Base-by-base conservation (phyloP, 345 rosid species). In the Raphanus sativus region DNA sequence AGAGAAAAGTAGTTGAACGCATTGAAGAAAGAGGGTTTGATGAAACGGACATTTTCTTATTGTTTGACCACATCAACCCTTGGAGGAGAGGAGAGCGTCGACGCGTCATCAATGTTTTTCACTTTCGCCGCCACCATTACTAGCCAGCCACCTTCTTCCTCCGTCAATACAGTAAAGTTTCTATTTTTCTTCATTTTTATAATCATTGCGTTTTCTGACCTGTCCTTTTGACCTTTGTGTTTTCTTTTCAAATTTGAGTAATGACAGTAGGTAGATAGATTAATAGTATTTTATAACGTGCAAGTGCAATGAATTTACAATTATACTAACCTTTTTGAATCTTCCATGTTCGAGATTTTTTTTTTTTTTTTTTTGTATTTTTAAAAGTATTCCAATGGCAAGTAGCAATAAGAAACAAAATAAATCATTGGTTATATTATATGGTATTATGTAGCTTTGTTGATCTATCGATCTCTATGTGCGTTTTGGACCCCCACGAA, bases 51-150 rank as follows among this genome's bases (percentile, higher is more conserved):
- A 48, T n/a, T 58, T 77, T 65, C 62, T 58, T 13, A 40, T 50
- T 38, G 54, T 32, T 77, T 77, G 81, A 77, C 81, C 24, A 77
- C 24, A 30, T 71, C 81, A 65, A 67, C 0, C 36, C 24, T 6
- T 32, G 48, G 48, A 40, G 48, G 59, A 28, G 52, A 65, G 64
- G 50, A 3, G 65, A 63, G 63, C 69, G 65, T 45, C 70, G 65
- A 45, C 32, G 21, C 1, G 6, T 42, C 76, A 71, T 59, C 72
- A 65, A 70, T 30, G 13, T 7, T 12, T 12, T 56, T 71, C 67
- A 16, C 55, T 71, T 65, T 42, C 62, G 52, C 72, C 72, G 76
- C 81, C 81, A 71, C 66, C 60, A 55, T 36, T 63, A 77, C 58
- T 76, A 6, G 52, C 40, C 33, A 13, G 66, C 45, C 59, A 54